Evolutionary conservation across 2,329 filamentous ascomycete genomes (phyloP).

Genomic region (Drechslerella coelobrocha): DNA sequence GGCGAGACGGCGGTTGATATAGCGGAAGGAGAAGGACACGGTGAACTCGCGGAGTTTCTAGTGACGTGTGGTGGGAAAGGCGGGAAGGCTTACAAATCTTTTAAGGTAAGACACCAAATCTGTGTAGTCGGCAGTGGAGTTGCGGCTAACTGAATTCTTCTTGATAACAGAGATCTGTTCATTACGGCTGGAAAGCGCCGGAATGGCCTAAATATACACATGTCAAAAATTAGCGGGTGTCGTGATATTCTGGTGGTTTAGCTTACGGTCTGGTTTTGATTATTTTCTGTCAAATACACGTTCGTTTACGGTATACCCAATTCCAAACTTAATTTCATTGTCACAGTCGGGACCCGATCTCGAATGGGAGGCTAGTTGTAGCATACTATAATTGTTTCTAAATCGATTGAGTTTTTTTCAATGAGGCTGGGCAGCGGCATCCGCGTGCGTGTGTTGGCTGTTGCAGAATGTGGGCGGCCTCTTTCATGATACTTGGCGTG

Average conservation of each 20-base stretch:
- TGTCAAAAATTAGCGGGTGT: constrained; percentile 21
- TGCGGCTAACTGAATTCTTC: constrained; percentile 1
- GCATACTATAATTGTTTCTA: too few relatives aligned
- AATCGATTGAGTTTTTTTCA: too few relatives aligned
- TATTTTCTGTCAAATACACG: background rate
- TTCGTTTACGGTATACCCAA: too few relatives aligned
- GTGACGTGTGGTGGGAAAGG: constrained; percentile 35
- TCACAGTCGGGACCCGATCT: too few relatives aligned
- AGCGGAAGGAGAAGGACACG: constrained; percentile 24
- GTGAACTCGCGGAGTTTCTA: constrained; percentile 31
- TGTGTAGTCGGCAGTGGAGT: background rate
- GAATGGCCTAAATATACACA: constrained; percentile 37
- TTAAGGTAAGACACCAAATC: constrained; percentile 28
- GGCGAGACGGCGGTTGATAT: constrained; percentile 39
- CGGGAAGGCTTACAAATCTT: constrained; percentile 34
- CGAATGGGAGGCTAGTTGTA: too few relatives aligned
- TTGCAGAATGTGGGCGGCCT: background rate
- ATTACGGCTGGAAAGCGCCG: constrained; percentile 41
- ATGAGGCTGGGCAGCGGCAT: too few relatives aligned
- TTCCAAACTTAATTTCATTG: too few relatives aligned
- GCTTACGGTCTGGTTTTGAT: constrained; percentile 4
- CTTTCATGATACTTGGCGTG: constrained; percentile 38
- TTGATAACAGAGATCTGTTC: constrained; percentile 24
- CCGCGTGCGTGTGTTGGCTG: constrained; percentile 40
- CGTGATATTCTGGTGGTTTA: background rate